A percentile compares a stretch with the other conserved stretches of the same genome.
phyloP scores from a whole-genome alignment of 768 basidiomycete species.

The Rhodotorula sphaerocarpa region DNA sequence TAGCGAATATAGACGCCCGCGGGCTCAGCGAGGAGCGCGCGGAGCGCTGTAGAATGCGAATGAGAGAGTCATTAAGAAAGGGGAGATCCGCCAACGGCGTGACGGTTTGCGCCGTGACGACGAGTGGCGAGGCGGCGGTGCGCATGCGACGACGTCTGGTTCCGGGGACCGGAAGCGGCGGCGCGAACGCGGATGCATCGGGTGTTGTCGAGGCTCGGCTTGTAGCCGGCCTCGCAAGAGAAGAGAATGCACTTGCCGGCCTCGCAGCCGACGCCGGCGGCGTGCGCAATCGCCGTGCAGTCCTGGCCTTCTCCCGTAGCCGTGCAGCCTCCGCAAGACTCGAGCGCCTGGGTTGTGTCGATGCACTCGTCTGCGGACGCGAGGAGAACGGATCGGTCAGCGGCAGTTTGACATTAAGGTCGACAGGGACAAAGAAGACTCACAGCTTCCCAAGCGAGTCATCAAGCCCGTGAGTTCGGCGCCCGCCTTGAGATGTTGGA shows the following conservation, averaged over 20 bases:
- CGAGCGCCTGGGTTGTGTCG: constrained; percentile 56
- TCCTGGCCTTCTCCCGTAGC: constrained; percentile 58
- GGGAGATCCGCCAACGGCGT: too few relatives aligned
- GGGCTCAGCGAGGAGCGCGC: too few relatives aligned
- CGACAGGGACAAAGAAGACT: neutral
- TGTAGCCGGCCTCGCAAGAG: constrained; percentile 39
- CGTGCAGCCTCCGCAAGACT: constrained; percentile 68
- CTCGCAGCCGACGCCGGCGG: constrained; percentile 41
- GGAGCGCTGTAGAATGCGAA: too few relatives aligned
- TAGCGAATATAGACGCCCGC: too few relatives aligned
- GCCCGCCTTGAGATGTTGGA: constrained; percentile 3
- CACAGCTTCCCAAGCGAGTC: constrained; percentile 6
- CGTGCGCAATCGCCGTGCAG: constrained; percentile 59
- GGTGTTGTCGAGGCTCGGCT: constrained; percentile 2
- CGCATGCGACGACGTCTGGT: neutral
- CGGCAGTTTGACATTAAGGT: too few relatives aligned
- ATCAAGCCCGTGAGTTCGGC: constrained; percentile 1
- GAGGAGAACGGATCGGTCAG: neutral
- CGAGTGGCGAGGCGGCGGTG: constrained; percentile 15
- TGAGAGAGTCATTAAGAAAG: too few relatives aligned
- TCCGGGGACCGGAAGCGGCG: neutral
- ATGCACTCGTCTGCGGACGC: constrained; percentile 43
- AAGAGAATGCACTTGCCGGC: constrained; percentile 46
- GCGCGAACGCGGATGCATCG: constrained; percentile 15
- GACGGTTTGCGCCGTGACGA: neutral